Percentiles rank a stretch among this genome's conserved stretches.
These are phyloP conservation scores for Coniella vitis DNA, from an alignment of 2,329 filamentous ascomycete species.

Conservation along the genomic window DNA sequence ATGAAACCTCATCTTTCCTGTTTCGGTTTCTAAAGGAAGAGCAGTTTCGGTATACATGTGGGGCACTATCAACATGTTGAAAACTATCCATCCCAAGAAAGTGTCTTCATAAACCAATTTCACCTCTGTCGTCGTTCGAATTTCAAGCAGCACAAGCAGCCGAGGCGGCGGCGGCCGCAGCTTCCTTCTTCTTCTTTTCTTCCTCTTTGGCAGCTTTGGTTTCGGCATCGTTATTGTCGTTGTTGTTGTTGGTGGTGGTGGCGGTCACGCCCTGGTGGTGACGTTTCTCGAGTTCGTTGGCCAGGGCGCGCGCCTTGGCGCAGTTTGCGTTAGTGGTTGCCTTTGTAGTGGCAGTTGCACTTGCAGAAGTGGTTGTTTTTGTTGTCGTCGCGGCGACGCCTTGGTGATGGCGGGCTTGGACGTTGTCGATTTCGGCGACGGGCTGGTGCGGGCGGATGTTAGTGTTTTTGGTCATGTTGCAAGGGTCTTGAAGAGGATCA, in stretches of 20 bases:
- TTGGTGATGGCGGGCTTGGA: background rate
- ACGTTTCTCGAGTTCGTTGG: background rate
- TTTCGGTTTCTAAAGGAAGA: no score
- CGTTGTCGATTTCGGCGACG: background rate
- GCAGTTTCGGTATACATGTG: no score
- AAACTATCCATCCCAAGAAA: no score
- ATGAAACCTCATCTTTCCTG: no score
- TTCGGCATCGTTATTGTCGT: background rate
- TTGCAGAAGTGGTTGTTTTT: background rate
- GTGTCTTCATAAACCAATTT: background rate
- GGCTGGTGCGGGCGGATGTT: background rate
- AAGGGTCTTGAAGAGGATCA: background rate
- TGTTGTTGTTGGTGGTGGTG: background rate
- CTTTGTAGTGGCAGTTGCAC: background rate
- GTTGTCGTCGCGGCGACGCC: background rate
- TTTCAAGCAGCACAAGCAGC: background rate
- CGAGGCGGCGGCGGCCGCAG: background rate
- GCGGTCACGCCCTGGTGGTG: background rate
- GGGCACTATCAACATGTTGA: no score
- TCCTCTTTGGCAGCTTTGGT: background rate
- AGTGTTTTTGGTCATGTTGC: background rate
- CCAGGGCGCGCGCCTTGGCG: background rate
- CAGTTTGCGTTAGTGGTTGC: background rate
- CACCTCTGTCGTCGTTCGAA: no score
- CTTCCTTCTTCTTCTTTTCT: background rate